Conservation (phyloP, 768 basidiomycete genomes). For the Dacryopinax primogenitus region DNA sequence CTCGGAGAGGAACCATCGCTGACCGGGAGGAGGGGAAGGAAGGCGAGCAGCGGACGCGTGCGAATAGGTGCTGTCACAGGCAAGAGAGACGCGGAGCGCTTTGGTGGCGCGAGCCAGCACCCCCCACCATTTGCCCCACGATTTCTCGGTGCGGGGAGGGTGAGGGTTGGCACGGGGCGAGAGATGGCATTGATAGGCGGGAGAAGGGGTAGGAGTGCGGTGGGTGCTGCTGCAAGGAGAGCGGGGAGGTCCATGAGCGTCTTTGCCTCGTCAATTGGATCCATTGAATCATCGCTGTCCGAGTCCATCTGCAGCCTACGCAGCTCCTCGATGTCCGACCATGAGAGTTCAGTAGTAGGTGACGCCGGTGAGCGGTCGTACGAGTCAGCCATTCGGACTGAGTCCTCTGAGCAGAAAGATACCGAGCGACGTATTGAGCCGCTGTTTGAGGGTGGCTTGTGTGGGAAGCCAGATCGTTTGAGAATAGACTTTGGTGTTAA, state of each 20-base stretch:
- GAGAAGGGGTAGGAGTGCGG: not conserved
- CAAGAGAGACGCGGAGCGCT: not conserved
- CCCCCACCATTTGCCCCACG: not conserved
- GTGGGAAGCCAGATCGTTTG: not conserved
- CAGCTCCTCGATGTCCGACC: slow-evolving; percentile 8
- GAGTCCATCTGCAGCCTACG: not conserved
- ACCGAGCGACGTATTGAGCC: not conserved
- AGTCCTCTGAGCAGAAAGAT: not conserved
- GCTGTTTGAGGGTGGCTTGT: no score
- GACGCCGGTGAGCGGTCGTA: slow-evolving; percentile 2
- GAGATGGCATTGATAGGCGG: not conserved
- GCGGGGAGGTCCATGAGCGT: slow-evolving; percentile 3
- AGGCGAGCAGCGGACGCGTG: not conserved
- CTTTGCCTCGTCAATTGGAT: not conserved
- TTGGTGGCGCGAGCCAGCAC: not conserved
- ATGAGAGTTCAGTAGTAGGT: not conserved
- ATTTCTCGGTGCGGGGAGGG: not conserved
- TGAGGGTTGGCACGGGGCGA: not conserved
- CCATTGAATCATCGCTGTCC: not conserved
- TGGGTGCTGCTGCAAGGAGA: not conserved
- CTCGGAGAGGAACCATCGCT: not conserved
- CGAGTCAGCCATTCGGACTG: not conserved
- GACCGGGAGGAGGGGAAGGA: slow-evolving; percentile 5
- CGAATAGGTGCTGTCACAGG: not conserved
- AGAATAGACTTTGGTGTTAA: not conserved